phyloP scores from a whole-genome alignment of 306 rosid species.

The Gleditsia sinensis region DNA sequence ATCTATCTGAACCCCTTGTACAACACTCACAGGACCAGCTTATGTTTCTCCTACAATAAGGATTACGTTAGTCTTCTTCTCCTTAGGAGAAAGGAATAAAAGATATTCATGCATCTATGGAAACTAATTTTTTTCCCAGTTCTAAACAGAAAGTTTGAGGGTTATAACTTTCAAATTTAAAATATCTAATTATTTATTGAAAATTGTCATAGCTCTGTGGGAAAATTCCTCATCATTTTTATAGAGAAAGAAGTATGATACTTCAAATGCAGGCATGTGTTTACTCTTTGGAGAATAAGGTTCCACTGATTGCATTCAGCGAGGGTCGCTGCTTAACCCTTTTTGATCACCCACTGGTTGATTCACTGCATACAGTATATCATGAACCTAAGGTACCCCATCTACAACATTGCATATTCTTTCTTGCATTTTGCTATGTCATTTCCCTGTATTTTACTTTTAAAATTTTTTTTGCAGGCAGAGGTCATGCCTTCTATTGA shows the following conservation, averaged over 20 bases:
- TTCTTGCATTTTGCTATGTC: constrained; percentile 21
- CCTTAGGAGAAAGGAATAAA: constrained; percentile 11
- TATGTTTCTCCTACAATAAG: neutral
- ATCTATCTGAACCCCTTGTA: neutral
- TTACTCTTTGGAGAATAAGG: constrained; percentile 73
- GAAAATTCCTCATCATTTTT: constrained; percentile 1
- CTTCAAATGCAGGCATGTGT: constrained; percentile 68
- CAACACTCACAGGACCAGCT: neutral
- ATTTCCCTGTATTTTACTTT: constrained; percentile 35
- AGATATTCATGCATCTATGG: neutral
- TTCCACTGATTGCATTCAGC: constrained; percentile 81
- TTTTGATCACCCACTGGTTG: constrained; percentile 76
- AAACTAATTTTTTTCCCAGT: constrained; percentile 11
- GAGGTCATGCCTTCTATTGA: constrained; percentile 89
- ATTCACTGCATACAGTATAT: constrained; percentile 72
- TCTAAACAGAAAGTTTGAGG: constrained; percentile 6
- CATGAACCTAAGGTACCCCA: constrained; percentile 86
- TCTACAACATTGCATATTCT: neutral
- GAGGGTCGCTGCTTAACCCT: constrained; percentile 86
- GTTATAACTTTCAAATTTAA: constrained; percentile 19
- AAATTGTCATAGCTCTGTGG: constrained; percentile 2
- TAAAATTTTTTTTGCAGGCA: constrained; percentile 60
- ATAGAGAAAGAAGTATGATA: constrained; percentile 10
- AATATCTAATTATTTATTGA: constrained; percentile 19
- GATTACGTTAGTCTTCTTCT: neutral